Conservation (phyloP, 345 rosid genomes). For the Lenwebbia sp. region DNA sequence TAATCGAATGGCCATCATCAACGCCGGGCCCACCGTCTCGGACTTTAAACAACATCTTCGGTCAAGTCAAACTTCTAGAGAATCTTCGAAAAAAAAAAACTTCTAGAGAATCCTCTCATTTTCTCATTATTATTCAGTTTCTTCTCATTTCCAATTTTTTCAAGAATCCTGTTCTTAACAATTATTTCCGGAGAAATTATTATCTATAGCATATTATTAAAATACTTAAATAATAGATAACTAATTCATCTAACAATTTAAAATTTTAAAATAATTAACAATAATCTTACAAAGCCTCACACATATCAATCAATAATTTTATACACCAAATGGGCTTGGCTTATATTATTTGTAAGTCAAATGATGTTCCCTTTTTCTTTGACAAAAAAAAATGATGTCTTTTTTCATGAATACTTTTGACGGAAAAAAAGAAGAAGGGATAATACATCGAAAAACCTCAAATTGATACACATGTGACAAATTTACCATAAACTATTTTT, state of each 20-base stretch:
- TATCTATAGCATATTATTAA: neutral
- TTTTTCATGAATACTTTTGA: no score
- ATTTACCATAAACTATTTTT: no score
- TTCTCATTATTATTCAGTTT: neutral
- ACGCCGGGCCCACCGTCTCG: neutral
- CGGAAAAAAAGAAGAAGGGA: no score
- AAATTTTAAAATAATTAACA: no score
- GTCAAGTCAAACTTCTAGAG: neutral
- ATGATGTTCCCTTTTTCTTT: no score
- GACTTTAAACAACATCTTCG: neutral
- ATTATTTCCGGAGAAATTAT: neutral
- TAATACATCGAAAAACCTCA: no score
- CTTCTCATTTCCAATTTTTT: neutral
- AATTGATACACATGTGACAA: no score
- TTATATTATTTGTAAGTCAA: neutral
- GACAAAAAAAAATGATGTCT: no score
- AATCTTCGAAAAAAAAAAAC: neutral
- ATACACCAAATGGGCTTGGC: neutral
- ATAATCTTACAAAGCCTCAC: no score
- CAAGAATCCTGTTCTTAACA: neutral
- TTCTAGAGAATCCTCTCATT: neutral
- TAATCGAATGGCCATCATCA: neutral
- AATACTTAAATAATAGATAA: no score
- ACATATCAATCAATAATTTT: neutral
- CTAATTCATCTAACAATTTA: no score